Percentiles rank a stretch among this genome's conserved stretches.
These are phyloP conservation scores for Chaetothyriales sp. DNA, from an alignment of 2,329 filamentous ascomycete species.

Conservation along the genomic window DNA sequence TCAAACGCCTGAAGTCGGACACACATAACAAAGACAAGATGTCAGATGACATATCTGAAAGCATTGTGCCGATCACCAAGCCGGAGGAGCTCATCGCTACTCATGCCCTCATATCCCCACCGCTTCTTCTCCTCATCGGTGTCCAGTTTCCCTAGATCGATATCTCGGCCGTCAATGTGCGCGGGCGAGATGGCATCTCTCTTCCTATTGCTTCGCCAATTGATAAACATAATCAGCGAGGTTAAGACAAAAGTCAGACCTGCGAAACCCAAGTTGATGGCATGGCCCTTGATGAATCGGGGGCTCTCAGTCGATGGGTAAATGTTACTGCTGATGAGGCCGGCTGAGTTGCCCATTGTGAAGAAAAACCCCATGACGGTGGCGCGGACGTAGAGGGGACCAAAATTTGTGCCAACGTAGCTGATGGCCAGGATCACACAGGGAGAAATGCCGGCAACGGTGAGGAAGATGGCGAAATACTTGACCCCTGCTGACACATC, in stretches of 20 bases:
- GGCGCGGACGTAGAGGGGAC: constrained; percentile 1
- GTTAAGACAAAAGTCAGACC: constrained; percentile 1
- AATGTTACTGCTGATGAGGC: constrained; percentile 1
- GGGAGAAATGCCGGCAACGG: constrained; percentile 1
- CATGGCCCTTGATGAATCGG: constrained; percentile 9
- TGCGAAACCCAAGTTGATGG: constrained; percentile 6
- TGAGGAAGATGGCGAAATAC: constrained; percentile 3
- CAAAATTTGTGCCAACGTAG: constrained; percentile 2
- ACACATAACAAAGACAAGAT: background rate
- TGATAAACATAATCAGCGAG: constrained; percentile 3
- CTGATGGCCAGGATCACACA: constrained; percentile 1
- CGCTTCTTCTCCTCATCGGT: background rate
- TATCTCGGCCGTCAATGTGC: background rate
- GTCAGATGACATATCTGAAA: constrained; percentile 1
- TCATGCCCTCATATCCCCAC: background rate
- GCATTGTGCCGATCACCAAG: background rate
- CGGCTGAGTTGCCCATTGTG: constrained; percentile 3
- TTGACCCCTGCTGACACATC: background rate
- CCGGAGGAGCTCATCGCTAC: background rate
- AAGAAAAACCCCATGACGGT: constrained; percentile 1
- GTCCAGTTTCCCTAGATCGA: background rate
- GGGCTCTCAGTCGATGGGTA: constrained; percentile 2
- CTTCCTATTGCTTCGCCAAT: constrained; percentile 3
- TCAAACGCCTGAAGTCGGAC: too few species aligned
- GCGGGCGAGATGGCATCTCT: constrained; percentile 1